phyloP scores from a whole-genome alignment of 179 eudicot genomes.

The Carnegiea gigantea region DNA sequence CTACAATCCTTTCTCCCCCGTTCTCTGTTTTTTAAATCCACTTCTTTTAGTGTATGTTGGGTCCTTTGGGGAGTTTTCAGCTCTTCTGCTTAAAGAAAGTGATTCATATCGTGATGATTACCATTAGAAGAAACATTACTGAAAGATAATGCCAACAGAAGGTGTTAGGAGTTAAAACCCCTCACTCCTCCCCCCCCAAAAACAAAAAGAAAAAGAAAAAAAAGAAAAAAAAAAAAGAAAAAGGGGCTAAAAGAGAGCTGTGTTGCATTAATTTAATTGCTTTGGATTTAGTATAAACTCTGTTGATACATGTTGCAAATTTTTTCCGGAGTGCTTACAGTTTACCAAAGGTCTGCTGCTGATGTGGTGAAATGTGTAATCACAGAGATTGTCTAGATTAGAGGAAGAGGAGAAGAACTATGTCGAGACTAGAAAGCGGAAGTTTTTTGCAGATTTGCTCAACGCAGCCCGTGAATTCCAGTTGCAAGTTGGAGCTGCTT shows the following conservation, averaged over 20 bases:
- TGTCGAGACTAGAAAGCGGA: slow-evolving; percentile 74
- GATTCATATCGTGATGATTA: slow-evolving; percentile 12
- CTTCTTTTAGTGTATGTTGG: slow-evolving; percentile 1
- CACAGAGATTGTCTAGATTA: slow-evolving; percentile 83
- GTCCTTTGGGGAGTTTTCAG: neutral
- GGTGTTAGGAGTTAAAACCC: neutral
- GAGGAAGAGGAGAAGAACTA: slow-evolving; percentile 89
- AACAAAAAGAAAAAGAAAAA: too few species aligned
- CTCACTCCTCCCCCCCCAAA: neutral
- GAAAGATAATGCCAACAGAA: slow-evolving; percentile 3
- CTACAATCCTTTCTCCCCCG: slow-evolving; percentile 3
- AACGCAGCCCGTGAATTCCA: slow-evolving; percentile 93
- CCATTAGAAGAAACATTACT: neutral
- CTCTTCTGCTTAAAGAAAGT: slow-evolving; percentile 7
- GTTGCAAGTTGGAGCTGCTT: slow-evolving; percentile 75
- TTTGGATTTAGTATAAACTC: neutral
- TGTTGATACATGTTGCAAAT: slow-evolving; percentile 1
- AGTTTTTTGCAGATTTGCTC: slow-evolving; percentile 85
- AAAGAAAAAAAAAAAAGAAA: too few species aligned
- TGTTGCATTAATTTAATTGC: neutral
- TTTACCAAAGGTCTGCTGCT: slow-evolving; percentile 11
- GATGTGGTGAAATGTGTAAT: slow-evolving; percentile 25
- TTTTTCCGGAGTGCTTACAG: slow-evolving; percentile 3
- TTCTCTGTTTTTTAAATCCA: neutral
- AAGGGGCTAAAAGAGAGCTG: neutral